Evolutionary conservation across 2,329 filamentous ascomycete genomes (phyloP).

Genomic region (Macroventuria anomochaeta): DNA sequence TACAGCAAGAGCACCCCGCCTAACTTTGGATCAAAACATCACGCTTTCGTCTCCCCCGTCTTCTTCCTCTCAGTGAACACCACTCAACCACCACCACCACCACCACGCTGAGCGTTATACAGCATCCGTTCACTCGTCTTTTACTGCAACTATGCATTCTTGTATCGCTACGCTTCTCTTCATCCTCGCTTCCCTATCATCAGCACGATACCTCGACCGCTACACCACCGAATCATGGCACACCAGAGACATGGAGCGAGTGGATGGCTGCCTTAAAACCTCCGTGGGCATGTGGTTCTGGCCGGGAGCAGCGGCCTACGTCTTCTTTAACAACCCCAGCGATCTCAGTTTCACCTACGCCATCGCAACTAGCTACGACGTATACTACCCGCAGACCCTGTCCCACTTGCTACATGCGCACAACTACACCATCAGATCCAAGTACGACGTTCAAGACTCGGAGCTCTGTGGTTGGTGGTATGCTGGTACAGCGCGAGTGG

Average conservation of each 20-base stretch:
- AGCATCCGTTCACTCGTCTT: constrained; percentile 12
- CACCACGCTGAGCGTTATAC: neutral
- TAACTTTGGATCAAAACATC: neutral
- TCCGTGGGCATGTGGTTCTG: neutral
- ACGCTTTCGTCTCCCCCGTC: neutral
- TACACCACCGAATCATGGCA: neutral
- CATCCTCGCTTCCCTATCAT: neutral
- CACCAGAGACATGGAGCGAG: neutral
- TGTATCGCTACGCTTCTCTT: constrained; percentile 3
- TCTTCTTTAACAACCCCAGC: constrained; percentile 5
- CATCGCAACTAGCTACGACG: neutral
- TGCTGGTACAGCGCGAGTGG: neutral
- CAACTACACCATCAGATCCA: neutral
- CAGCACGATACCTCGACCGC: neutral
- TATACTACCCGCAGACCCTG: constrained; percentile 11
- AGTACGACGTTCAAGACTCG: neutral
- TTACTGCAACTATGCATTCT: constrained; percentile 5
- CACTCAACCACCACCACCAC: neutral
- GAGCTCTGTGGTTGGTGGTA: constrained; percentile 7
- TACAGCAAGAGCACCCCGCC: neutral
- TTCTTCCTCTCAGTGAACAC: neutral
- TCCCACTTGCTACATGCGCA: neutral
- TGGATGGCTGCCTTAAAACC: neutral
- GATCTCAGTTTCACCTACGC: constrained; percentile 3
- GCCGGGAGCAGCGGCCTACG: neutral